Base-by-base conservation (phyloP, 2,329 filamentous ascomycete species). In the Ophiocordyceps sinensis region DNA sequence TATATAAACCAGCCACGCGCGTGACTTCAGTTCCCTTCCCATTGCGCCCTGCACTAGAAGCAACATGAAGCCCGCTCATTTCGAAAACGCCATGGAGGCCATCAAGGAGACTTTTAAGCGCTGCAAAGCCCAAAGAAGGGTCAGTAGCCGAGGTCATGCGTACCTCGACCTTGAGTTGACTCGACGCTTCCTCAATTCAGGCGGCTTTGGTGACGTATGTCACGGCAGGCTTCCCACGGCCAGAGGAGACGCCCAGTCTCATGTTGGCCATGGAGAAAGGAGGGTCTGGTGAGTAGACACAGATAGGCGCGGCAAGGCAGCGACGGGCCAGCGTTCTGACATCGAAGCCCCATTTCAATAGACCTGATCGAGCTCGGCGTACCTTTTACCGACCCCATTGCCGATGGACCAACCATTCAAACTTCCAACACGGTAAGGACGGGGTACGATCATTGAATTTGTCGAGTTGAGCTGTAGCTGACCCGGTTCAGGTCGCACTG, bases 371-470 rank as follows among this genome's bases (percentile, higher is more conserved):
- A 98, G 64, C 78, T 98, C 51, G 91, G 89, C 47, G 79, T 94
- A 43, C 91, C 91, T 40, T 98, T 98, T 67, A 95, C 89, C 54
- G 91, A 98, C 61, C 91, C 91, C 44, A 96, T 96, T 63, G 91
- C 89, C 51, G 91, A 98, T 63, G 91, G 91, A 26, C 91, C 91
- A 30, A 95, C 88, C 5, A 96, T 98, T 51, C 91, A 98, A 67
- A 91, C 79, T 47, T 78, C 91, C 49, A 98, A 98, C 65, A 95
- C 86, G 34, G 78, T 69, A 79, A 66, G 54, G 19, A 19, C 29
- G 7, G 14, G 13, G 31, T 34, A 3, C 62, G 57, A 36, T 23
- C 5, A 10, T 13, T 10, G 3, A 37, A 42, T 23, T 4, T 5
- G 36, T 35, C 29, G 21, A 19, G 44, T 37, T 47, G 42, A 47